These are phyloP conservation scores for Grosmannia penicillata DNA, from an alignment of 2,329 filamentous ascomycete species.

Conservation along the genomic window DNA sequence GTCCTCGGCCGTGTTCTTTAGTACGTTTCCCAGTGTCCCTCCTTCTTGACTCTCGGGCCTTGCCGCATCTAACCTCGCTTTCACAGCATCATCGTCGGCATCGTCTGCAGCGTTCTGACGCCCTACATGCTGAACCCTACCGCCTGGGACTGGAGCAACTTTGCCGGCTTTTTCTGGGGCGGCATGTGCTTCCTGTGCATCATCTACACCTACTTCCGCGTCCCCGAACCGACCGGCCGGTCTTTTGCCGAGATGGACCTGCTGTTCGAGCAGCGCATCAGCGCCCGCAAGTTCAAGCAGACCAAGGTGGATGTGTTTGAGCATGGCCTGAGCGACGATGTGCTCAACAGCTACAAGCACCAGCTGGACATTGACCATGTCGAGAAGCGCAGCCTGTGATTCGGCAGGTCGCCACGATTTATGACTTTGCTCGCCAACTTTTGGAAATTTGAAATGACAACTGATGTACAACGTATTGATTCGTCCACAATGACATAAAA, in stretches of 20 bases:
- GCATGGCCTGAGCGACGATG: constrained; percentile 30
- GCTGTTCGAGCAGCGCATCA: constrained; percentile 60
- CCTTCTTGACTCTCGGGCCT: not conserved
- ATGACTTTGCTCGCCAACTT: no score
- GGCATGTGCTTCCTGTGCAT: constrained; percentile 69
- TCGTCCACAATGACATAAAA: no score
- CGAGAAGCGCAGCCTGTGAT: constrained; percentile 5
- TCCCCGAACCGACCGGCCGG: constrained; percentile 67
- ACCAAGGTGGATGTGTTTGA: constrained; percentile 42
- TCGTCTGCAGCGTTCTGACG: constrained; percentile 67
- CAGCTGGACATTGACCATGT: constrained; percentile 16
- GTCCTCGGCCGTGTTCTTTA: constrained; percentile 11
- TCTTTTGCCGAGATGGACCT: constrained; percentile 79
- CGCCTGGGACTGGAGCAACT: constrained; percentile 81
- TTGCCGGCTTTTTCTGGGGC: constrained; percentile 77
- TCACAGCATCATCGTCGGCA: constrained; percentile 56
- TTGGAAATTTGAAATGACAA: no score
- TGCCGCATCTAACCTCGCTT: no score
- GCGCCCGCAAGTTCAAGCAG: constrained; percentile 56
- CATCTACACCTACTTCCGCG: constrained; percentile 65
- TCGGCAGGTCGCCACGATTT: no score
- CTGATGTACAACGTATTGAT: no score
- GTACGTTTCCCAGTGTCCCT: not conserved
- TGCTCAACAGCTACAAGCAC: constrained; percentile 33
- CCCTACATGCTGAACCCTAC: constrained; percentile 87